Base-by-base conservation (phyloP, 106 monocot genomes). In the Hemerocallis citrina region DNA sequence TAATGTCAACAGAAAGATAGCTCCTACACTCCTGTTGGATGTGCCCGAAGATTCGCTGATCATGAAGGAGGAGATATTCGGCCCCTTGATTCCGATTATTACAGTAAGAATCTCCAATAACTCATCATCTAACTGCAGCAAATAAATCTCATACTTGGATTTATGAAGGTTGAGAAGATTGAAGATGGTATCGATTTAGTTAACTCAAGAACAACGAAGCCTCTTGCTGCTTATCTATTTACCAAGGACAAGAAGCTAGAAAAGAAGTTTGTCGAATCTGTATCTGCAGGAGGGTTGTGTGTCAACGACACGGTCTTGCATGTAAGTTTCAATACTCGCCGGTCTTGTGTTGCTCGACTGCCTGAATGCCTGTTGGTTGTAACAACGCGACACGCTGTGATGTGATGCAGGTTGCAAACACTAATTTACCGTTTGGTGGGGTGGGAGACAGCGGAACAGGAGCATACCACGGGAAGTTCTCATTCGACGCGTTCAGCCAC, bases 401-500 rank as follows among this genome's bases (percentile, higher is more conserved):
- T 38, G 37, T 38, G 37, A 6, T 64, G 63, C 72, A 83, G 83
- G 33, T 79, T 43, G 63, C 75, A 17, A 83, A 83, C 62, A 62
- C 72, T 6, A 44, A 69, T 21, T 61, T 74, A 44, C 82, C 78
- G 31, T 79, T 75, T 55, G 77, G 75, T 29, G 82, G 74, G 43
- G 75, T 82, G 0, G 74, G 78, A 28, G 85, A 80, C 37, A 85
- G 76, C 17, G 80, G 77, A 41, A 70, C 70, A 1, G 76, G 80
- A 0, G 54, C 75, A 16, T 77, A 74, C 45, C 75, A 73, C 67
- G 79, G 79, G 38, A 84, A 79, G 38, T 84, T 75, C 64, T 75
- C 79, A 11, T 84, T 92, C 16, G 84, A 92, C 23, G 44, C 78
- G 20, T 92, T 92, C 48, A 84, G 72, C 56, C 92, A 92, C 71